phyloP scores from a whole-genome alignment of 495 filamentous ascomycete species.

The Thermothielavioides terrestris region DNA sequence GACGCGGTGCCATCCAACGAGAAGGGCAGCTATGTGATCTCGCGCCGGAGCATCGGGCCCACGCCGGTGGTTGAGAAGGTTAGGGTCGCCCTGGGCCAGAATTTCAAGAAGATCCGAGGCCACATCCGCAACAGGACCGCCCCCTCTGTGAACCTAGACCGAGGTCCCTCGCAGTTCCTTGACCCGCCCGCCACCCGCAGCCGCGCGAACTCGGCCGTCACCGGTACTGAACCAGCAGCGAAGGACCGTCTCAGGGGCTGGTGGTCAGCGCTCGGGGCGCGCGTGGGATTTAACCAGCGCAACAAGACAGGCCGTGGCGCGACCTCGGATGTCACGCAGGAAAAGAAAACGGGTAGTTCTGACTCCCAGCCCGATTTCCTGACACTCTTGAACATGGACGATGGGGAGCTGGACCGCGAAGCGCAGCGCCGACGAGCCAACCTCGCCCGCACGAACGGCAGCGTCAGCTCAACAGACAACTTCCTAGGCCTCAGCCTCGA shows the following conservation, averaged over 20 bases:
- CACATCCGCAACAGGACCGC: conserved; percentile 29
- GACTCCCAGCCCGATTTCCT: conserved; percentile 33
- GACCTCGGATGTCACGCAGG: conserved; percentile 13
- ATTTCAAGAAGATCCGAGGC: conserved; percentile 29
- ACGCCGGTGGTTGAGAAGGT: conserved; percentile 32
- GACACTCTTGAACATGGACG: conserved; percentile 31
- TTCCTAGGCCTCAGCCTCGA: conserved; percentile 35
- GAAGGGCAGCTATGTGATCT: conserved; percentile 36
- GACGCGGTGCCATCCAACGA: conserved; percentile 26
- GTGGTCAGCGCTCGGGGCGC: conserved; percentile 35
- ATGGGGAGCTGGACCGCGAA: conserved; percentile 28
- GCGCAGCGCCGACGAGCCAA: conserved; percentile 24
- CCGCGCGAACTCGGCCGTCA: conserved; percentile 25
- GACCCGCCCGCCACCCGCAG: conserved; percentile 30
- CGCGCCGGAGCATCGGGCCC: conserved; percentile 34
- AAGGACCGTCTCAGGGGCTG: conserved; percentile 34
- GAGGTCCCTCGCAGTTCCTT: conserved; percentile 45
- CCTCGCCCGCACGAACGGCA: conserved; percentile 19
- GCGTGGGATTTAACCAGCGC: conserved; percentile 29
- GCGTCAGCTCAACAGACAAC: conserved; percentile 23
- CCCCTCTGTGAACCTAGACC: conserved; percentile 41
- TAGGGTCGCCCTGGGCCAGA: conserved; percentile 29
- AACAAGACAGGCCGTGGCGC: conserved; percentile 13
- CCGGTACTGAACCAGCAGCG: conserved; percentile 11
- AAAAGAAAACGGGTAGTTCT: conserved; percentile 14